Base-by-base conservation (phyloP, 1,284 basidiomycete species). In the Cystobasidium slooffiae region DNA sequence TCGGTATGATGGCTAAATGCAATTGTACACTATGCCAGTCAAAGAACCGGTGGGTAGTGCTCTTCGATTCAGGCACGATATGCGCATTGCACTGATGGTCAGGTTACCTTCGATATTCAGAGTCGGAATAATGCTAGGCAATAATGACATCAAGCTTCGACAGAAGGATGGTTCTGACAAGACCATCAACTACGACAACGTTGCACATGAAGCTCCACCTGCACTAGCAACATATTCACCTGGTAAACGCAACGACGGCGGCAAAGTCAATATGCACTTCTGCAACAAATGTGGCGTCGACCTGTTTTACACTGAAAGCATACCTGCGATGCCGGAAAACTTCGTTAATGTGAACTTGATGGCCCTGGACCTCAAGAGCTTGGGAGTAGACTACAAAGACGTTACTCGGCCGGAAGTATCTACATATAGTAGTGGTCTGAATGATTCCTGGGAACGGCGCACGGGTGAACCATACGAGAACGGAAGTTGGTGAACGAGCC, bases 261-360 rank as follows among this genome's bases (percentile, higher is more conserved):
- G 61, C 43, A 63, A 63, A 12, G 61, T 63, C 43, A 63, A 63
- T 24, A 63, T 63, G 44, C 61, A 63, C 20, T 47, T 46, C n/a
- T 63, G 61, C 46, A 49, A 37, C 16, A 63, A 63, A 47, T 63
- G 61, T 49, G 61, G 61, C 44, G 44, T 47, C 10, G 61, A 63
- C 31, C 43, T 63, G 9, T 63, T 63, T 20, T 47, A 47, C 31
- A 63, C 61, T 41, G 61, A 63, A 63, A 63, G 61, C 22, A 63
- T 63, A 63, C 61, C 61, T 24, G 61, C 6, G 10, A 63, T 63
- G 61, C 44, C 44, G 12, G 61, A 49, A n/a, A 49, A 63, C 61
- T 49, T 47, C 20, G 46, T 63, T 0, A 63, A 63, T 24, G 44
- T 63, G 16, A 63, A 63, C 12, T 12, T 63, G n/a, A 63, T 49